Percentiles rank a stretch among this genome's conserved stretches.
These are phyloP conservation scores for Podochytrium sp. DNA, from an alignment of 192 early-diverging fungal genomes.

Conservation along the genomic window DNA sequence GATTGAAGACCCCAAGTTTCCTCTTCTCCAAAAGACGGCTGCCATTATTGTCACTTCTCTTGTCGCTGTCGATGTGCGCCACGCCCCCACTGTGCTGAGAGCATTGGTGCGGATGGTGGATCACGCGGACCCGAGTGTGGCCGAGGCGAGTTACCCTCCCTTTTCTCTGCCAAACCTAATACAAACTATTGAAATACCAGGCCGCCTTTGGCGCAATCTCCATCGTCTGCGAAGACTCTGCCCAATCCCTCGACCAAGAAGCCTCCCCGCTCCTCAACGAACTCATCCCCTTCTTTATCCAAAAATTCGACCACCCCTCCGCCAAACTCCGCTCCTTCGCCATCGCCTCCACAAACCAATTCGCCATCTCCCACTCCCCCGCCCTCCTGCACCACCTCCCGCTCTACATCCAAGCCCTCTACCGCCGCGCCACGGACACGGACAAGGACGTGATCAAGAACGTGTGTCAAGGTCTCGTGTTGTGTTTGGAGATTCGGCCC, in stretches of 20 bases:
- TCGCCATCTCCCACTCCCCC: conserved; percentile 77
- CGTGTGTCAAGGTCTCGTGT: conserved; percentile 94
- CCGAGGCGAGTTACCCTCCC: conserved; percentile 76
- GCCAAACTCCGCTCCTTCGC: conserved; percentile 78
- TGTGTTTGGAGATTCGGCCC: conserved; percentile 82
- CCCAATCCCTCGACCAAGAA: conserved; percentile 75
- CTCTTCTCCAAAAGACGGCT: conserved; percentile 76
- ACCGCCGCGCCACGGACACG: conserved; percentile 82
- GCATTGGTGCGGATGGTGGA: conserved; percentile 81
- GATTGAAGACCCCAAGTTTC: conserved; percentile 70
- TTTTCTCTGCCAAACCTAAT: too few species aligned
- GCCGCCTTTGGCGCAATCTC: conserved; percentile 83
- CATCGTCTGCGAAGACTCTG: conserved; percentile 96
- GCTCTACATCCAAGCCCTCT: conserved; percentile 67
- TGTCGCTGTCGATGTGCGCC: conserved; percentile 66
- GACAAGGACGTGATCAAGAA: conserved; percentile 83
- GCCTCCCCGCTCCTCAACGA: conserved; percentile 74
- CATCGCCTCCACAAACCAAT: conserved; percentile 84
- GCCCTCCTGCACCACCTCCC: conserved; percentile 67
- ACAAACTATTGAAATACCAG: conserved; percentile 43
- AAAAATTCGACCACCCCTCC: conserved; percentile 78
- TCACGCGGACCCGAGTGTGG: conserved; percentile 65
- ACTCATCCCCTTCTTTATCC: conserved; percentile 90
- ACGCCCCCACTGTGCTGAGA: conserved; percentile 85
- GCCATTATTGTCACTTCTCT: conserved; percentile 91